Evolutionary conservation across 768 basidiomycete genomes (phyloP).

Genomic region (Boletus rubroflammeus): DNA sequence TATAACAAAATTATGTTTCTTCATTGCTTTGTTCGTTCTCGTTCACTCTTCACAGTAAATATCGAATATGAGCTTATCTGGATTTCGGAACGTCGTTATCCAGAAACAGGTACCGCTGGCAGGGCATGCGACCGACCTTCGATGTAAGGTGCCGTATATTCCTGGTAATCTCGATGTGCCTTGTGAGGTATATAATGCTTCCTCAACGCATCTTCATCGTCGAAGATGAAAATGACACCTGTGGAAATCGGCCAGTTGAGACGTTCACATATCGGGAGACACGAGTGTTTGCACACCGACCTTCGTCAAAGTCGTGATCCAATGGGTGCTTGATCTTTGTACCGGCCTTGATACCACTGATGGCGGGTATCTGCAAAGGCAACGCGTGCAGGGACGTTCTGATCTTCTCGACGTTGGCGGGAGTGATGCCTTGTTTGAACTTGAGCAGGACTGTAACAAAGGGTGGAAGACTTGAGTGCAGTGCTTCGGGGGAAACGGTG

Average conservation of each 20-base stretch:
- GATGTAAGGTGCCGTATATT: constrained; percentile 5
- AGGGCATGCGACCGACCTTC: constrained; percentile 13
- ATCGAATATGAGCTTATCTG: constrained; percentile 25
- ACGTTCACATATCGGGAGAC: background rate
- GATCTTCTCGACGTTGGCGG: constrained; percentile 5
- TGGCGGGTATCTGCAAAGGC: constrained; percentile 19
- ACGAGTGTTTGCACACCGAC: constrained; percentile 2
- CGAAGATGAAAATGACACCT: constrained; percentile 25
- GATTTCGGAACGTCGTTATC: background rate
- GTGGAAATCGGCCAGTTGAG: background rate
- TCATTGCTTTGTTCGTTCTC: background rate
- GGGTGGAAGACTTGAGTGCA: background rate
- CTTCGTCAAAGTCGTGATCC: constrained; percentile 23
- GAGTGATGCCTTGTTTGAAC: constrained; percentile 16
- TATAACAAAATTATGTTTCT: background rate
- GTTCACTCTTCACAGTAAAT: constrained; percentile 14
- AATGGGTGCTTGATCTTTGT: constrained; percentile 15
- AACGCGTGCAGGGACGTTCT: constrained; percentile 1
- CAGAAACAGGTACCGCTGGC: background rate
- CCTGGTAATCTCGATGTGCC: constrained; percentile 11
- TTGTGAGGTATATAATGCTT: constrained; percentile 13
- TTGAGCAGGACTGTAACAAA: constrained; percentile 19
- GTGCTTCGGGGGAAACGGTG: too few species aligned
- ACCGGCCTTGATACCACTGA: constrained; percentile 13
- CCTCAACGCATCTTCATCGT: constrained; percentile 12